phyloP scores from a whole-genome alignment of 495 filamentous ascomycete genomes.

The Neurospora sp. region DNA sequence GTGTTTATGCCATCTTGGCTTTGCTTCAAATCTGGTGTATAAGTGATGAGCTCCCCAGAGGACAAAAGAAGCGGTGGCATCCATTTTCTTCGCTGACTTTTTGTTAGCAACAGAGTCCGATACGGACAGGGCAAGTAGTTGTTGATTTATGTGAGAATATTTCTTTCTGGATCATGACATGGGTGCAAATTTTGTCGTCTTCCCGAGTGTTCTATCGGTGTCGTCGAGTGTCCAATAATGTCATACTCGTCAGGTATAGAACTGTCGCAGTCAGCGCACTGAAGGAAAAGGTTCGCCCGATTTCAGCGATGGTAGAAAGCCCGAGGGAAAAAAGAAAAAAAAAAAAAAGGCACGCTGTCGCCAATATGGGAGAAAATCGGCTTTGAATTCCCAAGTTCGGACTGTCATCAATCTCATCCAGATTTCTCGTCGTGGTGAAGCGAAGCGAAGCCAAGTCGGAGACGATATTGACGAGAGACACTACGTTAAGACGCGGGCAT shows the following conservation, averaged over 20 bases:
- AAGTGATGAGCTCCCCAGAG: neutral
- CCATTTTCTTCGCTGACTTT: neutral
- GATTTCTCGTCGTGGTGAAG: neutral
- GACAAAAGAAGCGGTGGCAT: neutral
- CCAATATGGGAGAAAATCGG: neutral
- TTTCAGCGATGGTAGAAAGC: neutral
- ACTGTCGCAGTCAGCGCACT: neutral
- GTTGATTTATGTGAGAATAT: neutral
- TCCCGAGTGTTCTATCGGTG: neutral
- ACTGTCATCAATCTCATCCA: neutral
- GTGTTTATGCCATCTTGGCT: neutral
- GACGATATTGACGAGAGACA: neutral
- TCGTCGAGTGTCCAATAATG: neutral
- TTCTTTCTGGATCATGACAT: neutral
- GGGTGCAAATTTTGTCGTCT: neutral
- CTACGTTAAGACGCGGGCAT: neutral
- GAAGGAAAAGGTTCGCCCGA: neutral
- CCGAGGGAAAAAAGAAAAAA: neutral
- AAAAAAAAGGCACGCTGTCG: neutral
- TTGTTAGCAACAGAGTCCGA: neutral
- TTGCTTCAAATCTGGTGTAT: neutral
- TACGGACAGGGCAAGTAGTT: neutral
- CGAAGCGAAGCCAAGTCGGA: neutral
- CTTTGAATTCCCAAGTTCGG: neutral
- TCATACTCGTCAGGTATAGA: neutral